A percentile compares a stretch with the other conserved stretches of the same genome.
These are phyloP conservation scores for Kluyveromyces sp. DNA, from an alignment of 1,139 yeast species.

Conservation along the genomic window DNA sequence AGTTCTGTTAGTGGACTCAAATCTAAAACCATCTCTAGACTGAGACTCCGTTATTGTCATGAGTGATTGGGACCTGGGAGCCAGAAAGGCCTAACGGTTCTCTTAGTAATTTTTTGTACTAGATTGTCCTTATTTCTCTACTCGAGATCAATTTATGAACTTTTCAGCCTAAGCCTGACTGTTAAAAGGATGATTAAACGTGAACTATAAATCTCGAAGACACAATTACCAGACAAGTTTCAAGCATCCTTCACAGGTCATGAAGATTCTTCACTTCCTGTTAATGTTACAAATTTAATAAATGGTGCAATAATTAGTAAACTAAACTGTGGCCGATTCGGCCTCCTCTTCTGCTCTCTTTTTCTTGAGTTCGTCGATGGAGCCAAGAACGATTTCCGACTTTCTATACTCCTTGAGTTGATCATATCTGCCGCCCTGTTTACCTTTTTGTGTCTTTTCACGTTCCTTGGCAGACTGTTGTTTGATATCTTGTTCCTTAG, in stretches of 20 bases:
- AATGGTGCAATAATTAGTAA: neutral
- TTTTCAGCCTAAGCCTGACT: too few species aligned
- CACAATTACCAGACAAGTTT: neutral
- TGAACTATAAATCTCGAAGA: too few species aligned
- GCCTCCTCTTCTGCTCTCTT: conserved; percentile 24
- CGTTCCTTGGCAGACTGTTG: conserved; percentile 23
- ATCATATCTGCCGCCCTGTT: conserved; percentile 41
- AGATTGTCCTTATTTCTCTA: too few species aligned
- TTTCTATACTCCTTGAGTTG: conserved; percentile 50
- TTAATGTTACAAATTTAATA: neutral
- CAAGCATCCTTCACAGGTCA: neutral
- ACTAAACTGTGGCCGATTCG: neutral
- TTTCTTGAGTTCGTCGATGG: conserved; percentile 43
- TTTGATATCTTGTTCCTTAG: conserved; percentile 35
- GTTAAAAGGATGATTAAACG: too few species aligned
- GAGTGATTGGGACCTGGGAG: too few species aligned
- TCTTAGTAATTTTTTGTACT: too few species aligned
- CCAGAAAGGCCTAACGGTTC: too few species aligned
- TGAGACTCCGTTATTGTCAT: neutral
- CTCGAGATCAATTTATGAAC: too few species aligned
- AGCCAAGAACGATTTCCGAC: conserved; percentile 64
- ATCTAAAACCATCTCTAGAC: neutral
- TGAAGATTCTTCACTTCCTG: neutral
- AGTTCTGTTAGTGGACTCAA: neutral
- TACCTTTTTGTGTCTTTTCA: conserved; percentile 25